These are phyloP conservation scores for Podospora sp. DNA, from an alignment of 495 filamentous ascomycete genomes.

Conservation along the genomic window DNA sequence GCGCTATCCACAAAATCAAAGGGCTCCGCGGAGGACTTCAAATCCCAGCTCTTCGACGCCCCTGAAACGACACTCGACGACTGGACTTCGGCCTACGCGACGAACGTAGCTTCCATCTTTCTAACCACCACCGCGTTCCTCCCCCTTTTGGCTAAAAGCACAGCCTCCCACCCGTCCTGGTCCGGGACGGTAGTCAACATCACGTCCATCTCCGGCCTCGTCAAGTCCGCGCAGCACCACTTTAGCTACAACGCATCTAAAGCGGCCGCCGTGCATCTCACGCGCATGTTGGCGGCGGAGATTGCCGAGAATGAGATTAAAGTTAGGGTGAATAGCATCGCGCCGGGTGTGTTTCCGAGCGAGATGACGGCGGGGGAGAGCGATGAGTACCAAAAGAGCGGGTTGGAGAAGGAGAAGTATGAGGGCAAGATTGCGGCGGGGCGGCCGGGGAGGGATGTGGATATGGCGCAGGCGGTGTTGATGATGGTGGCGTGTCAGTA, in stretches of 20 bases:
- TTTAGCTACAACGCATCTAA: conserved; percentile 77
- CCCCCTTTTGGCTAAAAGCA: conserved; percentile 48
- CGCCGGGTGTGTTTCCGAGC: conserved; percentile 74
- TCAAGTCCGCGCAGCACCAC: conserved; percentile 69
- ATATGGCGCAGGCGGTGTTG: conserved; percentile 71
- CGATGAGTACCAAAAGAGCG: conserved; percentile 65
- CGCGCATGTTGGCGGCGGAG: conserved; percentile 50
- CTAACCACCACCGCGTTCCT: conserved; percentile 49
- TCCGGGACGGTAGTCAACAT: conserved; percentile 63
- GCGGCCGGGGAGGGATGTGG: conserved; percentile 69
- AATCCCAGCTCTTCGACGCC: conserved; percentile 50
- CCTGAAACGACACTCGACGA: conserved; percentile 57
- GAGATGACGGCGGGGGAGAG: conserved; percentile 64
- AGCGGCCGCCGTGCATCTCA: conserved; percentile 73
- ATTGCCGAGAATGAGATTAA: conserved; percentile 45
- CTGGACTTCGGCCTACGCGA: conserved; percentile 69
- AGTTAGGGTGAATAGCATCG: conserved; percentile 72
- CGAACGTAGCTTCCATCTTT: conserved; percentile 76
- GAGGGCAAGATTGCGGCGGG: conserved; percentile 58
- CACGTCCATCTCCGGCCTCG: conserved; percentile 56
- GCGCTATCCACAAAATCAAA: conserved; percentile 61
- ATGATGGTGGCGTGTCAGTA: conserved; percentile 69
- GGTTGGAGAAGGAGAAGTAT: conserved; percentile 63
- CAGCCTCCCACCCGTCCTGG: conserved; percentile 51
- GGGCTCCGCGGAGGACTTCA: conserved; percentile 51